Evolutionary conservation across 1,284 basidiomycete genomes (phyloP).

Genomic region (Ustilago hordei): DNA sequence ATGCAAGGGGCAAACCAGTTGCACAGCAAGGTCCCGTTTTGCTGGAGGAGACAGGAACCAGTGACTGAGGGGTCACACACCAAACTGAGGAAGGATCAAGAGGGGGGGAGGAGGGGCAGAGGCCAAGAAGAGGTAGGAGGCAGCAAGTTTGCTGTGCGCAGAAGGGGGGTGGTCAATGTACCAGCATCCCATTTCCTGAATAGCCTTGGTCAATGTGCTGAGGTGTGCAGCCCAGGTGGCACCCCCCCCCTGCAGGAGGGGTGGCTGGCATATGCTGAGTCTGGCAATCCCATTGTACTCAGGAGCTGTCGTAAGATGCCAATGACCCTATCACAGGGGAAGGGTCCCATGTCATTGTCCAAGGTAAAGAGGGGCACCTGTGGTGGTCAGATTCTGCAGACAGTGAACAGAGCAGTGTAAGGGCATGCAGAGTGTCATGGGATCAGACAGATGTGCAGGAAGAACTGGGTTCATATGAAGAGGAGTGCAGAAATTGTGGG

Average conservation of each 20-base stretch:
- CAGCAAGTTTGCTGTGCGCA: background rate
- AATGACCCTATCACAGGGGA: background rate
- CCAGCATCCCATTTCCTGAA: too few species aligned
- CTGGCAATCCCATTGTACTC: background rate
- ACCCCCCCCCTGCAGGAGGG: background rate
- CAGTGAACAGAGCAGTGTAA: background rate
- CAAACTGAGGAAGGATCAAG: too few species aligned
- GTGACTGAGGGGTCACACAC: background rate
- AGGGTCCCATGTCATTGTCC: background rate
- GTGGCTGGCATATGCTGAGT: background rate
- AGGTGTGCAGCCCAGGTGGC: background rate
- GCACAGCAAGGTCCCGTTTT: slow-evolving; percentile 6
- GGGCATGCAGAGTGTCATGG: background rate
- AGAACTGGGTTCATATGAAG: too few species aligned
- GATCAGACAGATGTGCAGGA: too few species aligned
- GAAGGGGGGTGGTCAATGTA: background rate
- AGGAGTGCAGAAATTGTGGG: too few species aligned
- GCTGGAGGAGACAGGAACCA: background rate
- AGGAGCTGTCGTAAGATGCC: background rate
- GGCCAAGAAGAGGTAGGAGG: background rate
- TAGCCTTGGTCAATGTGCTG: too few species aligned
- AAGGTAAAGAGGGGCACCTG: too few species aligned
- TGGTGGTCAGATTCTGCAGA: background rate
- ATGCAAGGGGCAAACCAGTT: background rate
- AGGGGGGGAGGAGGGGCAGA: too few species aligned